Conservation (phyloP, 2,329 filamentous ascomycete species). For the Seiridium cupressi region DNA sequence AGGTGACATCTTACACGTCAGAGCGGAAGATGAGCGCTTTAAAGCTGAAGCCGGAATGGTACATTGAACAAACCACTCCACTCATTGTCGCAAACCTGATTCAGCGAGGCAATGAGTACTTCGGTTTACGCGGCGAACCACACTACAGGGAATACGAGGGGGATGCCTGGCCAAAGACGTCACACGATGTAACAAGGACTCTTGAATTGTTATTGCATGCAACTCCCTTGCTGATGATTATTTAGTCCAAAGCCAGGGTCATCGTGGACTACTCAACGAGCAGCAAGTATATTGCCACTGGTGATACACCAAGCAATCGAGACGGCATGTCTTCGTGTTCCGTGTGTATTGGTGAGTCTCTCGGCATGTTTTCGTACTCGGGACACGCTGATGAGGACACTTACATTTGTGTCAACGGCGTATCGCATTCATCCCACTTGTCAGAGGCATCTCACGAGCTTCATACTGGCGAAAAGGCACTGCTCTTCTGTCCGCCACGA, state of each 20-base stretch:
- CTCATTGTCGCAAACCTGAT: neutral
- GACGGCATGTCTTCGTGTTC: slow-evolving; percentile 4
- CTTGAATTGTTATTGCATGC: neutral
- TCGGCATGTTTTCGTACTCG: slow-evolving; percentile 10
- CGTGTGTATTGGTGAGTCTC: slow-evolving; percentile 10
- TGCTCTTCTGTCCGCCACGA: slow-evolving; percentile 14
- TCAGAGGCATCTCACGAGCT: neutral
- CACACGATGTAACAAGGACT: slow-evolving; percentile 2
- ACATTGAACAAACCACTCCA: neutral
- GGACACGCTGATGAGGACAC: neutral
- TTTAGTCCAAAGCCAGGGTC: slow-evolving; percentile 11
- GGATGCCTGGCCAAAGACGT: slow-evolving; percentile 9
- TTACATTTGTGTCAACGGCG: slow-evolving; percentile 7
- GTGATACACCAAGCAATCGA: neutral
- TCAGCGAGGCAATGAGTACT: slow-evolving; percentile 8
- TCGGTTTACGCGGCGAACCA: slow-evolving; percentile 2
- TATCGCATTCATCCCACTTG: neutral
- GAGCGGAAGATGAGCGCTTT: slow-evolving; percentile 10
- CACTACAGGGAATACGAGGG: slow-evolving; percentile 10
- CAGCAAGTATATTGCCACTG: slow-evolving; percentile 8
- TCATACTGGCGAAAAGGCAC: neutral
- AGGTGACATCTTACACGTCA: slow-evolving; percentile 11
- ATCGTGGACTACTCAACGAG: slow-evolving; percentile 16
- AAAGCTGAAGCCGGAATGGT: slow-evolving; percentile 13
- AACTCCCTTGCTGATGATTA: neutral